phyloP scores from a whole-genome alignment of 106 monocot genomes.

The Apostasia ramifera region DNA sequence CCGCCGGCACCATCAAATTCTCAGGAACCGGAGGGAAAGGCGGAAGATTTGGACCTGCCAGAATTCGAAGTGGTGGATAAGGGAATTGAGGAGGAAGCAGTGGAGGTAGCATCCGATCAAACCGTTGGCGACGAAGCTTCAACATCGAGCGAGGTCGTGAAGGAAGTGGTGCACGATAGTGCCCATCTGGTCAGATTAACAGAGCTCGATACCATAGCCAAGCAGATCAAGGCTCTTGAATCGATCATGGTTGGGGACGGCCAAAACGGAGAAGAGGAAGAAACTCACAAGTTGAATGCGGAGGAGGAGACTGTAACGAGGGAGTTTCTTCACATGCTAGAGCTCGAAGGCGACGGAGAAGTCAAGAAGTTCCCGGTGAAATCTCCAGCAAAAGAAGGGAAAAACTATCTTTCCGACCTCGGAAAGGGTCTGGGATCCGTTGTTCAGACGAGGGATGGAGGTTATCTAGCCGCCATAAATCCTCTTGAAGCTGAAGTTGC shows the following conservation, averaged over 20 bases:
- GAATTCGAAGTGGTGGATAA: constrained; percentile 84
- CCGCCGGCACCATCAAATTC: constrained; percentile 11
- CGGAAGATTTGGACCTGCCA: constrained; percentile 51
- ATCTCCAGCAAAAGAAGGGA: neutral
- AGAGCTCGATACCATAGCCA: constrained; percentile 71
- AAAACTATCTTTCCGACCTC: constrained; percentile 53
- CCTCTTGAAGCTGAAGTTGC: constrained; percentile 43
- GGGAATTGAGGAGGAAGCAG: constrained; percentile 45
- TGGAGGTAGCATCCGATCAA: constrained; percentile 14
- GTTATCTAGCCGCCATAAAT: constrained; percentile 68
- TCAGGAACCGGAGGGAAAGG: constrained; percentile 17
- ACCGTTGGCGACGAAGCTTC: constrained; percentile 19
- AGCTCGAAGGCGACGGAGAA: constrained; percentile 27
- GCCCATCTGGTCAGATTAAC: constrained; percentile 38
- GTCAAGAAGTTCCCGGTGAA: neutral
- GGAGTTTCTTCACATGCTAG: constrained; percentile 82
- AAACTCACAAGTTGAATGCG: constrained; percentile 24
- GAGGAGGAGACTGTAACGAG: constrained; percentile 74
- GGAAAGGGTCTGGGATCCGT: constrained; percentile 76
- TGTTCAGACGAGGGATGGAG: constrained; percentile 84
- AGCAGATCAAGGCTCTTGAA: constrained; percentile 78
- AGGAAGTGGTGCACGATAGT: constrained; percentile 58
- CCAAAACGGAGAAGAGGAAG: constrained; percentile 9
- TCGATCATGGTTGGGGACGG: constrained; percentile 37
- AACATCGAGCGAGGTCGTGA: constrained; percentile 52